These are phyloP conservation scores for Angomonas deanei DNA, from an alignment of 208 protist genomes.

Conservation along the genomic window DNA sequence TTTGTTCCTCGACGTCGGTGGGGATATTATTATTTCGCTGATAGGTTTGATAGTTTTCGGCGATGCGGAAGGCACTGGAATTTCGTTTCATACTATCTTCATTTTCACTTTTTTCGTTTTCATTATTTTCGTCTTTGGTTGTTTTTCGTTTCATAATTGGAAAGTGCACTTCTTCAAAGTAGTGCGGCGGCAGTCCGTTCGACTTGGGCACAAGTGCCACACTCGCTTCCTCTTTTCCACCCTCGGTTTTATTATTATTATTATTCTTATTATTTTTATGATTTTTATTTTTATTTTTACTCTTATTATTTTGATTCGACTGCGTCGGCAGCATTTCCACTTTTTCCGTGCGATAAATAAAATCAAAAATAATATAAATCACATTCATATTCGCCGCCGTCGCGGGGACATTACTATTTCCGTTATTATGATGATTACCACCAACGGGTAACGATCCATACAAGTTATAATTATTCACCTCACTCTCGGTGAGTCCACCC, in stretches of 20 bases:
- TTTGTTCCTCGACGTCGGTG: slow-evolving; percentile 22
- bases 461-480: neutral
- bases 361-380: slow-evolving; percentile 76
- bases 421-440: no score
- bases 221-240: slow-evolving; percentile 5
- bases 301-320: slow-evolving; percentile 3
- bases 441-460: neutral
- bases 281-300: neutral
- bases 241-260: slow-evolving; percentile 14
- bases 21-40: slow-evolving; percentile 33
- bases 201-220: neutral
- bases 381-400: slow-evolving; percentile 58
- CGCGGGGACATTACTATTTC: slow-evolving; percentile 13
- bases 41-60: slow-evolving; percentile 29
- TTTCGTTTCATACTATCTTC: neutral
- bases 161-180: slow-evolving; percentile 13
- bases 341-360: slow-evolving; percentile 48
- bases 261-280: slow-evolving; percentile 7
- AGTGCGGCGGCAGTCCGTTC: slow-evolving; percentile 47
- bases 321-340: slow-evolving; percentile 52
- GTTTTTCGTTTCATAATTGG: slow-evolving; percentile 3
- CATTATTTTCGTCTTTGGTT: no score
- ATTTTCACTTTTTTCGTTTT: neutral
- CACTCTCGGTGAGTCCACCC: neutral
- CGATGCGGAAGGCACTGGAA: slow-evolving; percentile 28